A percentile compares a stretch with the other conserved stretches of the same genome.
phyloP scores from a whole-genome alignment of 345 rosid genomes.

The Brassica nigra region DNA sequence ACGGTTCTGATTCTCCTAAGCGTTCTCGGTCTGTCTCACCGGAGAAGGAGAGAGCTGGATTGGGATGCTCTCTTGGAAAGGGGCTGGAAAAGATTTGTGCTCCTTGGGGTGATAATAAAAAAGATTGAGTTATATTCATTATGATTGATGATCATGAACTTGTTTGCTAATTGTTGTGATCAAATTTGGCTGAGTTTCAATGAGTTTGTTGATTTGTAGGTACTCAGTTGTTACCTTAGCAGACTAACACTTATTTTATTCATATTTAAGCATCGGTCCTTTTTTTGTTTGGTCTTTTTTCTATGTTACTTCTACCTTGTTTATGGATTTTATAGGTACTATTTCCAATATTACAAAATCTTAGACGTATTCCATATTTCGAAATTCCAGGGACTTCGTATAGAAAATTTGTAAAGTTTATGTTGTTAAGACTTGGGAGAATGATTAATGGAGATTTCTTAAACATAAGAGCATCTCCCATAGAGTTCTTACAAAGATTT shows the following conservation, averaged over 20 bases:
- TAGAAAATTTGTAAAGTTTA: too few relatives aligned
- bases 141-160: conserved; percentile 3
- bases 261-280: background rate
- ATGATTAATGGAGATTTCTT: too few relatives aligned
- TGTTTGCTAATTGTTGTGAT: background rate
- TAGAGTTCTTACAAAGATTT: too few relatives aligned
- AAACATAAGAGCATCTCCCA: too few relatives aligned
- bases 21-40: conserved; percentile 31
- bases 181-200: background rate
- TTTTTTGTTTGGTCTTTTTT: too few relatives aligned
- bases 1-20: conserved; percentile 1
- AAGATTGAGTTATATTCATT: conserved; percentile 24
- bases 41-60: conserved; percentile 45
- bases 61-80: conserved; percentile 46
- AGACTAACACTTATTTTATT: background rate
- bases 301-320: too few relatives aligned
- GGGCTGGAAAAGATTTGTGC: conserved; percentile 51
- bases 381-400: too few relatives aligned
- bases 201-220: conserved; percentile 19
- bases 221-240: background rate
- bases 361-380: too few relatives aligned
- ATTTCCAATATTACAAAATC: too few relatives aligned
- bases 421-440: too few relatives aligned
- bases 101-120: conserved; percentile 39
- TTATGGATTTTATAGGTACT: background rate